Evolutionary conservation across 2,329 filamentous ascomycete species (phyloP).

Genomic region (Pyrenochaeta sp.): DNA sequence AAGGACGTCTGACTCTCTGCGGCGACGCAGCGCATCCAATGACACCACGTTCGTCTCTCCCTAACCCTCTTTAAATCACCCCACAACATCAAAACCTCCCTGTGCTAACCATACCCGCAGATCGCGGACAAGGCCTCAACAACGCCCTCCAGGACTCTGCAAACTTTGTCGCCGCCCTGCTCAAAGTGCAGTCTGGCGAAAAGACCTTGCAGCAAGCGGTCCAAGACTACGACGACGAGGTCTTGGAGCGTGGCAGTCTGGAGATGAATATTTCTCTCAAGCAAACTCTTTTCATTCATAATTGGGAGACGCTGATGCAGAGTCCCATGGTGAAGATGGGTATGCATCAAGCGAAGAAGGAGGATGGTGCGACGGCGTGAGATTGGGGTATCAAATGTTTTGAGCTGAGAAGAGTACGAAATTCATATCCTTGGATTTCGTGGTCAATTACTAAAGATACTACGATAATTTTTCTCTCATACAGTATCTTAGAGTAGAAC

Average conservation of each 20-base stretch:
- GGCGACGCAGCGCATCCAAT: conserved; percentile 52
- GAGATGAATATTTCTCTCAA: conserved; percentile 55
- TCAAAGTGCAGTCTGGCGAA: conserved; percentile 5
- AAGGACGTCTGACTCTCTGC: conserved; percentile 43
- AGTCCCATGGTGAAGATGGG: conserved; percentile 40
- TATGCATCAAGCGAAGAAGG: conserved; percentile 4
- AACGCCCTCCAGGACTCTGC: conserved; percentile 44
- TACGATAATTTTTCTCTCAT: too few relatives aligned
- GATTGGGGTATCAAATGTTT: too few relatives aligned
- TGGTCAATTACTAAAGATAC: too few relatives aligned
- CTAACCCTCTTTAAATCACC: too few relatives aligned
- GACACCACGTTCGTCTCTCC: conserved; percentile 36
- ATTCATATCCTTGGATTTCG: too few relatives aligned
- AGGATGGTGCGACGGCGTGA: not conserved
- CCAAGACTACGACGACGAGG: conserved; percentile 45
- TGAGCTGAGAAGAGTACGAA: too few relatives aligned
- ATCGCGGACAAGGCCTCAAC: conserved; percentile 45
- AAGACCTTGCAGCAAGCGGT: conserved; percentile 21
- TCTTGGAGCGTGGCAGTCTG: conserved; percentile 52
- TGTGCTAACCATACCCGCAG: too few relatives aligned
- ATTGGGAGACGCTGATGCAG: conserved; percentile 42
- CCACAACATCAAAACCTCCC: too few relatives aligned
- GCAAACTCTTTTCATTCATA: conserved; percentile 53
- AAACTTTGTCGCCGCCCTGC: conserved; percentile 25
- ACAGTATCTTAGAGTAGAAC: too few relatives aligned